Conservation (phyloP, 176 grass and related monocot species). For the Phyllostachys edulis region DNA sequence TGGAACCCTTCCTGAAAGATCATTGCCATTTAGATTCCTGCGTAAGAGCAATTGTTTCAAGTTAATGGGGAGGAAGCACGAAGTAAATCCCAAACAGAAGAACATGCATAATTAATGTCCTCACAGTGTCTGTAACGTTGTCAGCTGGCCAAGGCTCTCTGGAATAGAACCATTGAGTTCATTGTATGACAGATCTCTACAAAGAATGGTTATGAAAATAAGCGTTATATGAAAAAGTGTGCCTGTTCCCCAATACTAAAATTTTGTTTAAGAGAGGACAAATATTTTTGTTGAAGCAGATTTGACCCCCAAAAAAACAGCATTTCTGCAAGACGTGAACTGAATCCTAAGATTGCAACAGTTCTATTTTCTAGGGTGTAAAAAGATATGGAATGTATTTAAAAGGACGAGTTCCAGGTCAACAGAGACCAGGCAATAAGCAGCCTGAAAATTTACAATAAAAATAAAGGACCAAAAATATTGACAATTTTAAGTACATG, state of each 20-base stretch:
- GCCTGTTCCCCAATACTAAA: not conserved
- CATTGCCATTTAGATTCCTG: constrained; percentile 95
- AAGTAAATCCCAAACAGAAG: constrained; percentile 22
- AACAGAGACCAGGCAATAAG: not conserved
- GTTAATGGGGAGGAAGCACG: constrained; percentile 4
- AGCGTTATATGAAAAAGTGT: not conserved
- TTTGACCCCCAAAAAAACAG: not conserved
- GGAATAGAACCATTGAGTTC: constrained; percentile 95
- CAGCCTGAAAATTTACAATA: not conserved
- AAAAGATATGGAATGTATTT: not conserved
- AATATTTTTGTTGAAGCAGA: not conserved
- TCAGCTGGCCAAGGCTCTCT: constrained; percentile 71
- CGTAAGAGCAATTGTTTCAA: constrained; percentile 19
- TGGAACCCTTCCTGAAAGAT: constrained; percentile 85
- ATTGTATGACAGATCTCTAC: constrained; percentile 91
- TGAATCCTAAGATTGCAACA: not conserved
- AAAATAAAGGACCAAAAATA: not conserved
- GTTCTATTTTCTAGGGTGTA: not conserved
- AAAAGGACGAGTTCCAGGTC: not conserved
- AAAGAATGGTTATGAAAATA: not conserved
- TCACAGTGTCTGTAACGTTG: constrained; percentile 73
- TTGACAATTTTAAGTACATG: not conserved
- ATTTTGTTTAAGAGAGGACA: not conserved
- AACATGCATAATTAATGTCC: constrained; percentile 33
- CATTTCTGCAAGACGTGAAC: not conserved